These are phyloP conservation scores for Ogataea henricii DNA, from an alignment of 805 yeast species.

Conservation along the genomic window DNA sequence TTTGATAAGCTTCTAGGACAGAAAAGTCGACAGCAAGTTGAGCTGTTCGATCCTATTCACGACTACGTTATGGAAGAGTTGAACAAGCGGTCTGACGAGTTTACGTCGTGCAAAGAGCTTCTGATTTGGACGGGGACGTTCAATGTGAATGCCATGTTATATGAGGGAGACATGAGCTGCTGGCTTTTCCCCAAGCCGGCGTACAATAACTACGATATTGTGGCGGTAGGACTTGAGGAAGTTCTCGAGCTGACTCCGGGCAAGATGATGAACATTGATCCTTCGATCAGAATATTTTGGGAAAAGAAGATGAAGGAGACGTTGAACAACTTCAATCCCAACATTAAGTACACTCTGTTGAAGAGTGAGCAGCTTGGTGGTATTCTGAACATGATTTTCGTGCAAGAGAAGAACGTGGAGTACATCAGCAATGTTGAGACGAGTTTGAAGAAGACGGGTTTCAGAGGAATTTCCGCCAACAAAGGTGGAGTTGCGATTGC, in stretches of 20 bases:
- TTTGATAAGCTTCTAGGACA: conserved; percentile 51
- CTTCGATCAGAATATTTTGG: conserved; percentile 61
- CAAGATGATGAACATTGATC: conserved; percentile 79
- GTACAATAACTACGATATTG: conserved; percentile 59
- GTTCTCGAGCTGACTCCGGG: conserved; percentile 82
- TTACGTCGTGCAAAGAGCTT: conserved; percentile 42
- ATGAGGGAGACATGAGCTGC: conserved; percentile 42
- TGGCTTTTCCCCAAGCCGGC: conserved; percentile 49
- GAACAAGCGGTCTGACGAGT: conserved; percentile 41
- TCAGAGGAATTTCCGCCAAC: conserved; percentile 82
- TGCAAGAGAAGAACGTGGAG: conserved; percentile 52
- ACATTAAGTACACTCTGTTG: conserved; percentile 43
- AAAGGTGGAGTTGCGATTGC: conserved; percentile 63
- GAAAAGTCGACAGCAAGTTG: conserved; percentile 46
- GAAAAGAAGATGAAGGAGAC: conserved; percentile 57
- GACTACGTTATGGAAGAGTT: conserved; percentile 49
- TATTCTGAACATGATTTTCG: conserved; percentile 67
- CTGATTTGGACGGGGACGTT: conserved; percentile 51
- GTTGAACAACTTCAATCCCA: conserved; percentile 42
- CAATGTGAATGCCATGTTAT: conserved; percentile 54
- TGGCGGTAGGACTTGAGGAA: conserved; percentile 87
- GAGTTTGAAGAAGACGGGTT: conserved; percentile 83
- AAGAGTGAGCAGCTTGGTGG: conserved; percentile 90
- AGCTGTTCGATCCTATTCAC: conserved; percentile 54
- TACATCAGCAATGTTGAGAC: conserved; percentile 66